A percentile compares a stretch with the other conserved stretches of the same genome.
Evolutionary conservation across 108 stramenopile genomes (phyloP).

Genomic region (Cyclotella baltica): DNA sequence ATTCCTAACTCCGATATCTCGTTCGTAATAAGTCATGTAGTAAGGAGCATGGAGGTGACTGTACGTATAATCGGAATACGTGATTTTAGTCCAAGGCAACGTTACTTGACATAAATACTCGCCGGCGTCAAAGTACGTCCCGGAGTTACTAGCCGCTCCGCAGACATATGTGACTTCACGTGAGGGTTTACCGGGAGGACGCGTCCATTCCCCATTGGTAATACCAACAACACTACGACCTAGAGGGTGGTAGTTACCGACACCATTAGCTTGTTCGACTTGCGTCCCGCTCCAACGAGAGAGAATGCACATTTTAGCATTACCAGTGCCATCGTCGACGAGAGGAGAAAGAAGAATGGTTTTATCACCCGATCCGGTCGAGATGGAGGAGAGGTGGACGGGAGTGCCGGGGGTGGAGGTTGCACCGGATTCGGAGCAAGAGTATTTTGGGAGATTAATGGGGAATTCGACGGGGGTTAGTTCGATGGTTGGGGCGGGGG

Average conservation of each 20-base stretch:
- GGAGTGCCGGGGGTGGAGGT: slow-evolving; percentile 27
- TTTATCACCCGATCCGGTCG: slow-evolving; percentile 14
- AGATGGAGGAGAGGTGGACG: slow-evolving; percentile 17
- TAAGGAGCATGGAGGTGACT: slow-evolving; percentile 23
- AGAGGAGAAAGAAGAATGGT: slow-evolving; percentile 31
- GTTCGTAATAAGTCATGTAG: slow-evolving; percentile 38
- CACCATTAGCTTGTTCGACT: background rate
- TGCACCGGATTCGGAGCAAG: slow-evolving; percentile 14
- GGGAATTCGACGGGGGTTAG: slow-evolving; percentile 17
- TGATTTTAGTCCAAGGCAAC: slow-evolving; percentile 20
- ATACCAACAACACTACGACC: slow-evolving; percentile 14
- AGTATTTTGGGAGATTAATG: slow-evolving; percentile 4
- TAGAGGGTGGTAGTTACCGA: slow-evolving; percentile 30
- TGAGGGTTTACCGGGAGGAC: slow-evolving; percentile 26
- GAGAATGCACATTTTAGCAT: slow-evolving; percentile 36
- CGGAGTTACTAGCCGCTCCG: slow-evolving; percentile 36
- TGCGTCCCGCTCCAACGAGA: slow-evolving; percentile 19
- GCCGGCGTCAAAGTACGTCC: slow-evolving; percentile 21
- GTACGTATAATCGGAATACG: slow-evolving; percentile 5
- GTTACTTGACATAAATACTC: slow-evolving; percentile 49
- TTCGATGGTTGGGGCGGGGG: background rate
- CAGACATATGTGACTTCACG: slow-evolving; percentile 17
- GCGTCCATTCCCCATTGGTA: slow-evolving; percentile 27
- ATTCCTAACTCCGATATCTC: slow-evolving; percentile 20
- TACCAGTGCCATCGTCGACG: background rate